A percentile compares a stretch with the other conserved stretches of the same genome.
Conservation (phyloP, 345 rosid genomes). For the Citrus reticulata region DNA sequence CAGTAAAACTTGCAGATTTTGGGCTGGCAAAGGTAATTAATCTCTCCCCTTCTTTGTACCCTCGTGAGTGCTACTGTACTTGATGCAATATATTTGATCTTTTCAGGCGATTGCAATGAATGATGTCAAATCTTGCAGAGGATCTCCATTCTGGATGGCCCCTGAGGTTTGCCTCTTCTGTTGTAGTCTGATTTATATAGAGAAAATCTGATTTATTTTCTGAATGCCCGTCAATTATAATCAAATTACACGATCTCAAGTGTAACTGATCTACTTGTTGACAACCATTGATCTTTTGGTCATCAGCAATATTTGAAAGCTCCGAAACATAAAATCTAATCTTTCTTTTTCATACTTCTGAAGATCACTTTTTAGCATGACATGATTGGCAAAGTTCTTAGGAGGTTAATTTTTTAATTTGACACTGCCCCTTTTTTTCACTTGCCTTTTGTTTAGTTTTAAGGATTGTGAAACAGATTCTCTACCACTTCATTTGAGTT, state of each 20-base stretch:
- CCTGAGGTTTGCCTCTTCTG: conserved; percentile 69
- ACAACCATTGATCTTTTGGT: neutral
- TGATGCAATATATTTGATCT: conserved; percentile 2
- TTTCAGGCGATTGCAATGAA: conserved; percentile 67
- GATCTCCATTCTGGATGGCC: conserved; percentile 96
- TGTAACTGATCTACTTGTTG: neutral
- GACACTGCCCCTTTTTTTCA: neutral
- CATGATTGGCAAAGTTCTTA: no score
- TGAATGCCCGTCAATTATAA: neutral
- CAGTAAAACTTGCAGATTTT: conserved; percentile 92
- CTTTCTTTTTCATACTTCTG: no score
- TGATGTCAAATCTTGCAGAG: conserved; percentile 75
- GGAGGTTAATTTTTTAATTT: neutral
- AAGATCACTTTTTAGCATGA: neutral
- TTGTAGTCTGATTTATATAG: conserved; percentile 2
- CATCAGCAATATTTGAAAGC: neutral
- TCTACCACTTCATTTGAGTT: neutral
- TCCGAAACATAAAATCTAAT: neutral
- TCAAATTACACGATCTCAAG: neutral
- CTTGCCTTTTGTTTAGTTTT: neutral
- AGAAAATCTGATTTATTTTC: neutral
- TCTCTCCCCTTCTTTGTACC: neutral
- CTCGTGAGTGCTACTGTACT: neutral
- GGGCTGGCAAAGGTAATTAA: conserved; percentile 86
- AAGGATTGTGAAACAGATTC: neutral